Conservation (phyloP, 139 green algal species). For the Chlamydomonas sphaeroides region DNA sequence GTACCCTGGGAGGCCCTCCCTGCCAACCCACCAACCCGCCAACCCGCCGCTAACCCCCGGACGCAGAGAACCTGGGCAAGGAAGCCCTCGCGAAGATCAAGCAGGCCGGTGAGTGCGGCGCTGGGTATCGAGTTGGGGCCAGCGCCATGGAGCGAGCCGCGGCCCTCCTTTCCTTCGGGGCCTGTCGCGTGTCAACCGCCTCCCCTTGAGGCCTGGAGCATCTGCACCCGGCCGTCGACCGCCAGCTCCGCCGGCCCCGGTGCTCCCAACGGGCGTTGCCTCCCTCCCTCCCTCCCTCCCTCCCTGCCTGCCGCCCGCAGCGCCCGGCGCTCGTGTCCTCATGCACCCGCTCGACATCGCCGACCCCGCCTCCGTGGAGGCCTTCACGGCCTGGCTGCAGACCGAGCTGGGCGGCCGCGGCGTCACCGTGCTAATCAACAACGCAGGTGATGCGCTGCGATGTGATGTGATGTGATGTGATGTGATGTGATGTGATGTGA, state of each 20-base stretch:
- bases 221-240: too few species aligned
- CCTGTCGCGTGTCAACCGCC: too few species aligned
- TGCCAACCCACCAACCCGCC: too few species aligned
- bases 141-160: too few species aligned
- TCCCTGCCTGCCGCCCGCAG: neutral
- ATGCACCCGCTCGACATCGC: conserved; percentile 69
- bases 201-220: too few species aligned
- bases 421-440: conserved; percentile 61
- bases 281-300: too few species aligned
- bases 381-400: conserved; percentile 61
- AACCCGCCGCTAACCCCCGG: neutral
- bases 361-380: conserved; percentile 53
- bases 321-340: conserved; percentile 23
- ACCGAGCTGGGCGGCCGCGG: conserved; percentile 25
- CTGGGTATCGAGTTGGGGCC: too few species aligned
- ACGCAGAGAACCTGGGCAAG: conserved; percentile 46
- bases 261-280: neutral
- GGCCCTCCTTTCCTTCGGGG: too few species aligned
- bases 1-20: too few species aligned
- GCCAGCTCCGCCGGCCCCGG: too few species aligned
- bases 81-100: conserved; percentile 53
- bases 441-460: conserved; percentile 22
- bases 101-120: neutral
- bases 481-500: too few species aligned
- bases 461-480: too few species aligned